Percentiles rank a stretch among this genome's conserved stretches.
These are phyloP conservation scores for Eleusine indica DNA, from an alignment of 176 grass and related monocot genomes.

Conservation along the genomic window DNA sequence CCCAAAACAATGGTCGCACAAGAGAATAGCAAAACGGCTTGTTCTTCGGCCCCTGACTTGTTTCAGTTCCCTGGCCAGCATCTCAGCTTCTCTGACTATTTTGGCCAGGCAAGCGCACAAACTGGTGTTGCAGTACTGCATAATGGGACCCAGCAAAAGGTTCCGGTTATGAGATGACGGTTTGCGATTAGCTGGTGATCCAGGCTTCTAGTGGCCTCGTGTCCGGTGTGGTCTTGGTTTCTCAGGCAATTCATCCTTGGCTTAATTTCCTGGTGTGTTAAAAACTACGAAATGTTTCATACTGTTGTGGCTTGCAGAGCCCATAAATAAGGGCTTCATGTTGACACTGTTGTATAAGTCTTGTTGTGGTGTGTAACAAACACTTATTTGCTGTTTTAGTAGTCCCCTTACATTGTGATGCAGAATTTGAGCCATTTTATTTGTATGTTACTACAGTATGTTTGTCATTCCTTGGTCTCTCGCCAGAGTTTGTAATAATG, in stretches of 20 bases:
- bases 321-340: constrained; percentile 24
- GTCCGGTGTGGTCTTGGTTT: constrained; percentile 33
- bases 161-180: constrained; percentile 39
- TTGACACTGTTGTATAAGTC: constrained; percentile 1
- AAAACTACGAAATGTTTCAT: constrained; percentile 17
- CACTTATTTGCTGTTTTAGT: neutral
- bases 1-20: constrained; percentile 29
- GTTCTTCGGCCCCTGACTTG: constrained; percentile 32
- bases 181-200: neutral
- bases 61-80: constrained; percentile 41
- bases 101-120: constrained; percentile 30
- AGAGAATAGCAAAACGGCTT: constrained; percentile 3
- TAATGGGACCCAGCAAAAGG: constrained; percentile 12
- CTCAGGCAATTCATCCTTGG: constrained; percentile 84
- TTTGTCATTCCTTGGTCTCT: no score
- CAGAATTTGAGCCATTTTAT: neutral
- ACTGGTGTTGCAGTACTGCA: neutral
- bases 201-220: neutral
- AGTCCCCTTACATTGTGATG: neutral
- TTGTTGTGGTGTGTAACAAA: constrained; percentile 31
- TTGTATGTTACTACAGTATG: neutral
- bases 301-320: constrained; percentile 21
- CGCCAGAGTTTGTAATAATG: no score
- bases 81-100: constrained; percentile 48
- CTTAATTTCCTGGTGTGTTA: constrained; percentile 44